phyloP scores from a whole-genome alignment of 371 early-diverging fungal genomes.

The Mucor circinelloides region DNA sequence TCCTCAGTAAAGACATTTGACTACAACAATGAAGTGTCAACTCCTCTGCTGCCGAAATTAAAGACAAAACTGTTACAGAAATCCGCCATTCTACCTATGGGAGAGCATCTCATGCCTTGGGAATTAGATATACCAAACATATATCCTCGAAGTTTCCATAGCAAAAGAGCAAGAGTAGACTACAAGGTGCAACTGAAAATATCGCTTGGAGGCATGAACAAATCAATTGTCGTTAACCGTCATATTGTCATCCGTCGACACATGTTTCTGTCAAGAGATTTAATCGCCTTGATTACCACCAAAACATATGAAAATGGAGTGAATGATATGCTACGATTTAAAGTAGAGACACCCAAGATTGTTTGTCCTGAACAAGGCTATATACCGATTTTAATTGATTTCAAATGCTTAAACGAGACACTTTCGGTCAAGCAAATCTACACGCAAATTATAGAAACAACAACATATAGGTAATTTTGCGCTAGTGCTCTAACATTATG shows the following conservation, averaged over 20 bases:
- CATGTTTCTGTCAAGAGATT: slow-evolving; percentile 22
- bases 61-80: slow-evolving; percentile 12
- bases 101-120: slow-evolving; percentile 28
- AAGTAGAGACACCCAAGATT: slow-evolving; percentile 32
- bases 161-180: slow-evolving; percentile 26
- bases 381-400: slow-evolving; percentile 28
- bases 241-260: slow-evolving; percentile 34
- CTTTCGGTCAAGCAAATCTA: slow-evolving; percentile 23
- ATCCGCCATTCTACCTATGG: not conserved
- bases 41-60: slow-evolving; percentile 21
- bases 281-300: slow-evolving; percentile 19
- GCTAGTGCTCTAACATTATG: too few species aligned
- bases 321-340: slow-evolving; percentile 36
- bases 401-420: slow-evolving; percentile 17
- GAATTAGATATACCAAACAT: slow-evolving; percentile 31
- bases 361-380: slow-evolving; percentile 32
- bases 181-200: slow-evolving; percentile 34
- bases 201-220: slow-evolving; percentile 26
- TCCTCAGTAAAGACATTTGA: slow-evolving; percentile 14
- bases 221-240: slow-evolving; percentile 21
- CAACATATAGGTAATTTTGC: slow-evolving; percentile 37
- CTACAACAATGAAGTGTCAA: not conserved
- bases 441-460: slow-evolving; percentile 35
- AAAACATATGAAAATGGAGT: slow-evolving; percentile 29
- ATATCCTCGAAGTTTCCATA: slow-evolving; percentile 22